phyloP scores from a whole-genome alignment of 2,329 filamentous ascomycete genomes.

The Cordyceps tenuipes region DNA sequence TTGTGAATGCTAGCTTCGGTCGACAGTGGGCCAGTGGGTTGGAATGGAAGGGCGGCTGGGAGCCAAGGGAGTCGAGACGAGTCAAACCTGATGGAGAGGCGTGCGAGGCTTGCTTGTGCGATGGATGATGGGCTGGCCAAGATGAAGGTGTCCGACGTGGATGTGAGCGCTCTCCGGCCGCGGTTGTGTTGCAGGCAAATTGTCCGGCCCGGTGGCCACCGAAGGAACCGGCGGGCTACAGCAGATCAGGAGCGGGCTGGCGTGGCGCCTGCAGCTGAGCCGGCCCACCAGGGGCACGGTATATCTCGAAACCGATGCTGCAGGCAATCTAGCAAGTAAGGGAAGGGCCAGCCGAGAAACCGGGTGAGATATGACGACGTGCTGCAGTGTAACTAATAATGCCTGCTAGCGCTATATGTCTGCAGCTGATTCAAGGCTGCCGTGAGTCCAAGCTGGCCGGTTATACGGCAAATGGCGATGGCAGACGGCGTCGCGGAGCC shows the following conservation, averaged over 20 bases:
- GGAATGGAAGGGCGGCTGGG: constrained; percentile 1
- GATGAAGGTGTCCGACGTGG: not conserved
- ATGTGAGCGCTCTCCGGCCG: not conserved
- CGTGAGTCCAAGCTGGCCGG: not conserved
- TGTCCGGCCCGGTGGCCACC: not conserved
- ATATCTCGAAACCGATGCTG: not conserved
- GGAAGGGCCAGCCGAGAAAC: not conserved
- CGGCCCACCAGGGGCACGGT: not conserved
- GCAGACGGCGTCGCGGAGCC: not conserved
- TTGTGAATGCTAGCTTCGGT: constrained; percentile 4
- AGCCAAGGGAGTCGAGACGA: not conserved
- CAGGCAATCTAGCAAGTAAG: not conserved
- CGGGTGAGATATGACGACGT: not conserved
- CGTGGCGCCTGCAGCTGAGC: constrained; percentile 5
- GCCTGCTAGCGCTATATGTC: constrained; percentile 3
- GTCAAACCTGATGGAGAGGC: not conserved
- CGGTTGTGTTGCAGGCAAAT: not conserved
- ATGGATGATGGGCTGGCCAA: not conserved
- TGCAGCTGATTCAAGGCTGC: not conserved
- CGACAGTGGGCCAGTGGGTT: constrained; percentile 3
- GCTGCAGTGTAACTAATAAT: constrained; percentile 1
- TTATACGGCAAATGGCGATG: not conserved
- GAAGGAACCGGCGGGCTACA: not conserved
- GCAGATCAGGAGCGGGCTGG: not conserved
- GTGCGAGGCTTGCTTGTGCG: too few relatives aligned